phyloP scores from a whole-genome alignment of 176 grass and related monocot genomes.

The Hsuehochloa calcarea region DNA sequence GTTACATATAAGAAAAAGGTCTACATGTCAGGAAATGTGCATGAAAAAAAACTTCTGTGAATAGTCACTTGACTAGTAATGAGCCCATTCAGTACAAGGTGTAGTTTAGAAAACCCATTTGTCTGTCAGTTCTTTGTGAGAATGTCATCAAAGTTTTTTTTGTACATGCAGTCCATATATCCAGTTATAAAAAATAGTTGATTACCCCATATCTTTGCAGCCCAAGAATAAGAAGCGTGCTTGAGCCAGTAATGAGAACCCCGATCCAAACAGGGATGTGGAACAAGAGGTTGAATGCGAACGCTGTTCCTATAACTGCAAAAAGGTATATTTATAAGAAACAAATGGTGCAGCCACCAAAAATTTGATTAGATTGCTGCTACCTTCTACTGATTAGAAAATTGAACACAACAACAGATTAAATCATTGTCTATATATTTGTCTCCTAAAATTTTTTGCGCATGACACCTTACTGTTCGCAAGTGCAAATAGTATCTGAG shows the following conservation, averaged over 20 bases:
- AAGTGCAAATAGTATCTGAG: too few species aligned
- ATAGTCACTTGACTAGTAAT: neutral
- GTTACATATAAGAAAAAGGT: neutral
- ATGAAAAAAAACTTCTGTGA: neutral
- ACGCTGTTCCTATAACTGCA: slow-evolving; percentile 70
- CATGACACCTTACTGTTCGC: too few species aligned
- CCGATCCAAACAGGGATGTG: slow-evolving; percentile 67
- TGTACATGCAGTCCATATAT: neutral
- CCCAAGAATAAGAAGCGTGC: slow-evolving; percentile 67
- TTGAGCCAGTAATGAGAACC: slow-evolving; percentile 69
- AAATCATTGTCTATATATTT: neutral
- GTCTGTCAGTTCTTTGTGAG: neutral
- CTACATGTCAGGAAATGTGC: neutral
- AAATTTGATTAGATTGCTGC: neutral
- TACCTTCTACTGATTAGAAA: neutral
- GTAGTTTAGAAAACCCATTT: neutral
- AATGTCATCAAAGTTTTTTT: too few species aligned
- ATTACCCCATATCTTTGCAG: slow-evolving; percentile 81
- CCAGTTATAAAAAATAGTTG: too few species aligned
- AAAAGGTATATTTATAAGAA: neutral
- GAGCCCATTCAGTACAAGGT: neutral
- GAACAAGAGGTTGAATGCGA: slow-evolving; percentile 79
- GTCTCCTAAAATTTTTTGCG: too few species aligned
- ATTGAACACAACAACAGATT: neutral
- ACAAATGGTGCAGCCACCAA: neutral